These are phyloP conservation scores for Rachicladosporium sp. DNA, from an alignment of 2,329 filamentous ascomycete genomes.

Conservation along the genomic window DNA sequence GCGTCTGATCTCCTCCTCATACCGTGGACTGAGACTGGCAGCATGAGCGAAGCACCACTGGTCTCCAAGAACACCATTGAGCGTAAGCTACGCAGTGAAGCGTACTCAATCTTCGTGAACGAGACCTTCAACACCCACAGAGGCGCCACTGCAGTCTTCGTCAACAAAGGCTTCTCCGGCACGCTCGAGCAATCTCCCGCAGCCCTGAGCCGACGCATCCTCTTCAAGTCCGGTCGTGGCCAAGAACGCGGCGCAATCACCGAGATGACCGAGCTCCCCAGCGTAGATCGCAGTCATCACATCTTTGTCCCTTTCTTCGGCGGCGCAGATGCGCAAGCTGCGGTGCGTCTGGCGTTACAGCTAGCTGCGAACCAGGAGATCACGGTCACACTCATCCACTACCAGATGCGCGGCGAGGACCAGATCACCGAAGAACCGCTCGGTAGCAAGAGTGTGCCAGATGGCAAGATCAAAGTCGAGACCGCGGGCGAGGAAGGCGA, in stretches of 20 bases:
- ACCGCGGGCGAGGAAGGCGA: background rate
- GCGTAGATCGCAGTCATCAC: conserved; percentile 61
- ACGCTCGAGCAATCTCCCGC: conserved; percentile 20
- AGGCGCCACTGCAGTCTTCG: conserved; percentile 63
- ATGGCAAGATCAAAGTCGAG: background rate
- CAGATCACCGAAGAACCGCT: background rate
- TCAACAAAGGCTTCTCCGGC: conserved; percentile 58
- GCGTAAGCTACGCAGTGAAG: conserved; percentile 46
- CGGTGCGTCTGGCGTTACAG: conserved; percentile 70
- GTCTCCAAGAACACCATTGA: conserved; percentile 40
- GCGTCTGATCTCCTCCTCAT: conserved; percentile 62
- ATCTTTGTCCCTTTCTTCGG: conserved; percentile 83
- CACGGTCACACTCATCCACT: conserved; percentile 61
- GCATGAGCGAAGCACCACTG: conserved; percentile 52
- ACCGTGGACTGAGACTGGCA: conserved; percentile 78
- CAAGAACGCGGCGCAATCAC: conserved; percentile 37
- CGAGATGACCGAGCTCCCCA: conserved; percentile 43
- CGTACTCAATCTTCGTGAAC: conserved; percentile 60
- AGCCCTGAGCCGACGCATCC: conserved; percentile 37
- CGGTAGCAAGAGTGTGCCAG: background rate
- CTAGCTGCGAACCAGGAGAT: conserved; percentile 67
- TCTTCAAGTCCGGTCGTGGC: conserved; percentile 44
- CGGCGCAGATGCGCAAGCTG: conserved; percentile 66
- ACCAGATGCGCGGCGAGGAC: conserved; percentile 22
- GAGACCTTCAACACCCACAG: conserved; percentile 49